Evolutionary conservation across 257 asterid genomes (phyloP).

Genomic region (Primulina huaijiensis): DNA sequence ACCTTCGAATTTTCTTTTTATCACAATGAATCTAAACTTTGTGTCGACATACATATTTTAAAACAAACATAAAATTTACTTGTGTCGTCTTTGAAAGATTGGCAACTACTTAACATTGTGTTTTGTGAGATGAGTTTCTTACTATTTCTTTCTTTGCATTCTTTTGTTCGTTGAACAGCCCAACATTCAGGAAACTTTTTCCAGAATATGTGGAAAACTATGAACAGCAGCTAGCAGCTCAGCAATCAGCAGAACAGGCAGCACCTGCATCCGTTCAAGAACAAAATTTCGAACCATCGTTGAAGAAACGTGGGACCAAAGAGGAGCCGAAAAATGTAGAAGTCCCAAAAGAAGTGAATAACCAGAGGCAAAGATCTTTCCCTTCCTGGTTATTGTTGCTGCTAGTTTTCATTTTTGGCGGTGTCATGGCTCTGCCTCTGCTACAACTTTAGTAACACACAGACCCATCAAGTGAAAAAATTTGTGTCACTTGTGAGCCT

Average conservation of each 20-base stretch:
- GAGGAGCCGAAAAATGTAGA: conserved; percentile 39
- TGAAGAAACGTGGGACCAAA: conserved; percentile 43
- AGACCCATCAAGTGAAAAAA: conserved; percentile 5
- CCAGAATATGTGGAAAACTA: conserved; percentile 84
- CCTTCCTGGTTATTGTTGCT: conserved; percentile 74
- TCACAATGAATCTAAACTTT: background rate
- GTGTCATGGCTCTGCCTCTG: conserved; percentile 89
- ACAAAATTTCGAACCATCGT: conserved; percentile 33
- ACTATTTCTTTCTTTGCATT: conserved; percentile 7
- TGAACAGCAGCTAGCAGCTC: conserved; percentile 52
- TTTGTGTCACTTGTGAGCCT: conserved; percentile 17
- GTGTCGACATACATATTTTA: conserved; percentile 1
- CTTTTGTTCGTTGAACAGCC: conserved; percentile 38
- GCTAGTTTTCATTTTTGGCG: conserved; percentile 64
- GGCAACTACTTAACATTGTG: background rate
- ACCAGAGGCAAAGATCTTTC: conserved; percentile 44
- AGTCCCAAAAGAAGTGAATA: conserved; percentile 41
- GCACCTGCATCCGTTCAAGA: conserved; percentile 32
- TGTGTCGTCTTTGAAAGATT: background rate
- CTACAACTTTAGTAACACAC: conserved; percentile 58
- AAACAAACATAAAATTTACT: background rate
- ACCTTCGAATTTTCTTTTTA: conserved; percentile 8
- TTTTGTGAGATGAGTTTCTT: background rate
- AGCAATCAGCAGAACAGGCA: conserved; percentile 49
- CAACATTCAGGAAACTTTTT: conserved; percentile 75